Percentiles rank a stretch among this genome's conserved stretches.
Conservation (phyloP, 2,329 filamentous ascomycete species). For the Ascochyta clinopodiicola region DNA sequence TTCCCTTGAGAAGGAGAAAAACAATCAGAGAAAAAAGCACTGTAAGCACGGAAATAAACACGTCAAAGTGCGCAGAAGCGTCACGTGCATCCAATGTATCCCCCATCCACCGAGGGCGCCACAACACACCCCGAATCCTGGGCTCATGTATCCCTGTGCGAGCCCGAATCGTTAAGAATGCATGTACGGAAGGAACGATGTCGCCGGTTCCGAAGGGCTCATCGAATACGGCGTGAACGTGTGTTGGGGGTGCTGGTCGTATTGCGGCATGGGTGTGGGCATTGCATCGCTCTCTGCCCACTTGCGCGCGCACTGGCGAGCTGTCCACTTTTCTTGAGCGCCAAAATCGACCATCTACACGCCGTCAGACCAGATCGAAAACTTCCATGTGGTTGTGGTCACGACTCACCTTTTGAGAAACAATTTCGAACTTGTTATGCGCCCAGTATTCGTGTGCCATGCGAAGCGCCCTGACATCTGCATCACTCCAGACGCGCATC, state of each 20-base stretch:
- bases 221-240: slow-evolving; percentile 45
- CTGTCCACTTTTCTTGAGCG: slow-evolving; percentile 58
- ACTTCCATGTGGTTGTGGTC: no score
- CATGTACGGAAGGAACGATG: slow-evolving; percentile 40
- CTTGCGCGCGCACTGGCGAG: slow-evolving; percentile 58
- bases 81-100: not conserved
- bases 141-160: not conserved
- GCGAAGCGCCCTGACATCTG: slow-evolving; percentile 57
- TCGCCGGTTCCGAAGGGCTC: slow-evolving; percentile 44
- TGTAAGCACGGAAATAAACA: not conserved
- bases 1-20: no score
- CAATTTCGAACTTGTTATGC: slow-evolving; percentile 62
- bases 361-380: slow-evolving; percentile 10
- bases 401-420: slow-evolving; percentile 54
- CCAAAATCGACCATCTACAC: slow-evolving; percentile 60
- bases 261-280: slow-evolving; percentile 42
- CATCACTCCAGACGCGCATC: slow-evolving; percentile 60
- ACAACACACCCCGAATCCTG: no score
- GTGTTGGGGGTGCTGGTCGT: slow-evolving; percentile 41
- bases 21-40: not conserved
- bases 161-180: slow-evolving; percentile 17
- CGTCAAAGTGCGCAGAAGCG: not conserved
- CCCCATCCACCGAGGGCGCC: no score
- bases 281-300: slow-evolving; percentile 54
- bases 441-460: slow-evolving; percentile 61